Conservation (phyloP, 2,329 filamentous ascomycete species). For the Phialocephala sp. region DNA sequence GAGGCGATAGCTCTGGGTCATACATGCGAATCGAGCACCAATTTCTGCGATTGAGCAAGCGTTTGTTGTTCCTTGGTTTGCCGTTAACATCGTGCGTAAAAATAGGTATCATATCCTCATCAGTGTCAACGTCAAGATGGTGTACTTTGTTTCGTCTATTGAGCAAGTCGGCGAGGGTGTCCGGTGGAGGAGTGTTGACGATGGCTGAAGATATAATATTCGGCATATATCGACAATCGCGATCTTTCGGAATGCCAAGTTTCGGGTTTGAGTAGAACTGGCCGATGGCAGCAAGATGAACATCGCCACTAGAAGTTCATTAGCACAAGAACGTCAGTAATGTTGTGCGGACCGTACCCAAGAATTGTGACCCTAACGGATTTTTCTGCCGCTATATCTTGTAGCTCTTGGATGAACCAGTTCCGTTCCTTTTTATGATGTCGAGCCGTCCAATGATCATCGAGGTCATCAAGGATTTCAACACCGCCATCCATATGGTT, state of each 20-base stretch:
- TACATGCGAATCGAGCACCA: conserved; percentile 95
- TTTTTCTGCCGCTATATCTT: conserved; percentile 91
- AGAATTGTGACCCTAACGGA: conserved; percentile 91
- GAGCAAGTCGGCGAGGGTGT: conserved; percentile 86
- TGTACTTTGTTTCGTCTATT: conserved; percentile 90
- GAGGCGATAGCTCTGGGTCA: conserved; percentile 76
- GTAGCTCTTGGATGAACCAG: conserved; percentile 86
- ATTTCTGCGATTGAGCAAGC: conserved; percentile 86
- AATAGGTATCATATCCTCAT: conserved; percentile 95
- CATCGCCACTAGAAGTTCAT: conserved; percentile 72
- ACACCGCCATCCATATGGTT: conserved; percentile 92
- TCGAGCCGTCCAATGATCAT: conserved; percentile 97
- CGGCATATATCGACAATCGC: conserved; percentile 94
- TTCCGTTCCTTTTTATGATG: conserved; percentile 91
- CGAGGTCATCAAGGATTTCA: conserved; percentile 88
- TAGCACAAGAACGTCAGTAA: conserved; percentile 22
- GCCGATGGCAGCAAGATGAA: conserved; percentile 89
- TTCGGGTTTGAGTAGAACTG: conserved; percentile 95
- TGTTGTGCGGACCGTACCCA: conserved; percentile 52
- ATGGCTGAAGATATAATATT: conserved; percentile 95
- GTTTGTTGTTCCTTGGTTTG: conserved; percentile 88
- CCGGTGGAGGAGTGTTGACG: conserved; percentile 87
- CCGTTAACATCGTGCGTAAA: conserved; percentile 90
- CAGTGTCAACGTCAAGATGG: conserved; percentile 76
- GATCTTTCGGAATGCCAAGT: conserved; percentile 79